Conservation (phyloP, 257 asterid genomes). For the Leptodermis oblonga region DNA sequence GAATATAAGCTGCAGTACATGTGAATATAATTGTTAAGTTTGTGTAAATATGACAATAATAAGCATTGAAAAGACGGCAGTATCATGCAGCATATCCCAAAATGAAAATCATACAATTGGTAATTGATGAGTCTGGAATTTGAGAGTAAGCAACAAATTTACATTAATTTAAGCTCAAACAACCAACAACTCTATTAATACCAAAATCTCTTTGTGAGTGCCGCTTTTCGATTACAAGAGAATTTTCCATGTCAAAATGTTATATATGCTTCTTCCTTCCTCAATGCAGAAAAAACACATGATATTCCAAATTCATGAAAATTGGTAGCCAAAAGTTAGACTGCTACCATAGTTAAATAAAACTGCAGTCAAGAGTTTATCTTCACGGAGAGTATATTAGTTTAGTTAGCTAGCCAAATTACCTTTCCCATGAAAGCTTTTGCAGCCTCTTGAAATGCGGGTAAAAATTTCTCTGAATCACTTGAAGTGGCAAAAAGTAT, state of each 20-base stretch:
- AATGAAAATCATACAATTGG: not conserved
- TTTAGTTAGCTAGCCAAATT: constrained; percentile 9
- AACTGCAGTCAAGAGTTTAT: not conserved
- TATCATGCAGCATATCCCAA: not conserved
- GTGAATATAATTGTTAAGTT: not conserved
- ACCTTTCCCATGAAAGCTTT: constrained; percentile 91
- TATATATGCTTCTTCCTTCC: not conserved
- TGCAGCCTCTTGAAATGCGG: constrained; percentile 75
- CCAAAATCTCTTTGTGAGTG: not conserved
- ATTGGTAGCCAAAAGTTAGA: not conserved
- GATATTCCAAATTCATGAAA: not conserved
- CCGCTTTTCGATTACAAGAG: not conserved
- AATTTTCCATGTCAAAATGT: not conserved
- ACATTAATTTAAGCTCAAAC: not conserved
- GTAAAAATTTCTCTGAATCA: constrained; percentile 55
- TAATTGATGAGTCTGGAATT: not conserved
- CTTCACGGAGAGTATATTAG: not conserved
- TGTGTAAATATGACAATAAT: not conserved
- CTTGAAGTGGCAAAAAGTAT: constrained; percentile 68
- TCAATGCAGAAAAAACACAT: not conserved
- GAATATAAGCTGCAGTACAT: constrained; percentile 55
- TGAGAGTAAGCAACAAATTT: not conserved
- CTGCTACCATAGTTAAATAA: not conserved
- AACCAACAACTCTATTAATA: not conserved
- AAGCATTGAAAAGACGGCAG: not conserved